Base-by-base conservation (phyloP, 768 basidiomycete genomes). In the Lactarius pseudohatsudake region DNA sequence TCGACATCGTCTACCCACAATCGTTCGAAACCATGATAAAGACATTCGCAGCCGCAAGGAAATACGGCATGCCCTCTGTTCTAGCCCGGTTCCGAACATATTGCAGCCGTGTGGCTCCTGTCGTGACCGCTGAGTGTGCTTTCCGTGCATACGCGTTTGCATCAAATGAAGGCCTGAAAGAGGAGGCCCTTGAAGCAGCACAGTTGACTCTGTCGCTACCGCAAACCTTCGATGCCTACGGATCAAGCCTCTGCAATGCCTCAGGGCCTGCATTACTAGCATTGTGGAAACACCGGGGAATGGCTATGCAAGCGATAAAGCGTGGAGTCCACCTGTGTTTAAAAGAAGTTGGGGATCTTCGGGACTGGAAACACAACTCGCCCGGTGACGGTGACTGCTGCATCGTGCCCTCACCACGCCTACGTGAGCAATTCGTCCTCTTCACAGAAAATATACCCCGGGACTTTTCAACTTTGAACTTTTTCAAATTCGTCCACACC, bases 101-200 rank as follows among this genome's bases (percentile, higher is more conserved):
- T 26, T 20, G 60, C 36, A 38, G 9, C 16, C 20, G 45, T 5
- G 43, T 47, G 55, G 55, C 55, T 5, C 65, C 45, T 9, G 20
- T 66, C 15, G 56, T 62, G 36, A 61, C 60, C 28, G 50, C 45
- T n/a, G 45, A 56, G 34, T 53, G 57, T n/a, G 55, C 59, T 8
- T 61, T 61, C 50, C 58, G 64, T 26, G 50, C 65, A 30, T 66
- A 57, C 45, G 18, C 34, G 15, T 26, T 62, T 2, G 65, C 65
- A 18, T 66, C 57, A 28, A 41, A 57, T 22, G 36, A 40, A 20
- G 65, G 45, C 15, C 60, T 62, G 20, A 62, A 22, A 5, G 59
- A 50, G 13, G 65, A 62, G 10, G 65, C 60, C 4, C n/a, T 57
- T 26, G 65, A 61, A 50, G 65, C 65, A 3, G 56, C 60, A 7